Evolutionary conservation across 1,284 basidiomycete species (phyloP).

Genomic region (Limonomyces culmigenus): DNA sequence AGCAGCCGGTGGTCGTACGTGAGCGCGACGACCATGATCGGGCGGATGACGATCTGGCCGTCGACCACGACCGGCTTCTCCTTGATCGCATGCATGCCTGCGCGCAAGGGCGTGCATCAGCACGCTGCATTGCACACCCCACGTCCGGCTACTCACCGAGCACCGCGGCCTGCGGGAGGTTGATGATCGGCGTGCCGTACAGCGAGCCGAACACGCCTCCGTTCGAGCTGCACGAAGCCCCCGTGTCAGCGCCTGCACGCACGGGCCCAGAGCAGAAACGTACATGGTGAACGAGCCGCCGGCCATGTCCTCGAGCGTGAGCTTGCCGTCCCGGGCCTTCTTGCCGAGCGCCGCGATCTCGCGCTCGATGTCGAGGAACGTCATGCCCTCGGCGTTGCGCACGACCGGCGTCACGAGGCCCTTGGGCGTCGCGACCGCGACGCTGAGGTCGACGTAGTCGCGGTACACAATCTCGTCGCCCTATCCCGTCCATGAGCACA

Average conservation of each 20-base stretch:
- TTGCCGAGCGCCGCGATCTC: slow-evolving; percentile 83
- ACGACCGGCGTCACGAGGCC: slow-evolving; percentile 95
- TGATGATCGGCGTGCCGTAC: slow-evolving; percentile 95
- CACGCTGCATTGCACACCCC: background rate
- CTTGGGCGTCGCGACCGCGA: slow-evolving; percentile 96
- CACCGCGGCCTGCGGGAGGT: slow-evolving; percentile 90
- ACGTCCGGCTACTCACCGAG: slow-evolving; percentile 35
- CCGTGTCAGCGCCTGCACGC: slow-evolving; percentile 5
- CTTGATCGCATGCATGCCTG: slow-evolving; percentile 93
- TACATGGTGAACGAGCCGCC: slow-evolving; percentile 97
- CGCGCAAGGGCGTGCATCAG: slow-evolving; percentile 4
- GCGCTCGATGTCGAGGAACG: slow-evolving; percentile 83
- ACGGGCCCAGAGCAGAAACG: slow-evolving; percentile 12
- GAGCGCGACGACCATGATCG: slow-evolving; percentile 90
- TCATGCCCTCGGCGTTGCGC: slow-evolving; percentile 78
- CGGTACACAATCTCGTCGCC: slow-evolving; percentile 91
- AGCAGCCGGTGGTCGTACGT: slow-evolving; percentile 95
- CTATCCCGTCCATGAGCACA: slow-evolving; percentile 4
- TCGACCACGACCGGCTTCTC: slow-evolving; percentile 87
- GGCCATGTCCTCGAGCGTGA: slow-evolving; percentile 92
- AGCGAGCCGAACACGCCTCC: slow-evolving; percentile 97
- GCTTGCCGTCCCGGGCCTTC: slow-evolving; percentile 92
- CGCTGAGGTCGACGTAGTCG: slow-evolving; percentile 88
- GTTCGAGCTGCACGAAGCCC: slow-evolving; percentile 53
- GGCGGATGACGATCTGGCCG: slow-evolving; percentile 89